These are phyloP conservation scores for Nissolia schottii DNA, from an alignment of 306 rosid species.

Conservation along the genomic window DNA sequence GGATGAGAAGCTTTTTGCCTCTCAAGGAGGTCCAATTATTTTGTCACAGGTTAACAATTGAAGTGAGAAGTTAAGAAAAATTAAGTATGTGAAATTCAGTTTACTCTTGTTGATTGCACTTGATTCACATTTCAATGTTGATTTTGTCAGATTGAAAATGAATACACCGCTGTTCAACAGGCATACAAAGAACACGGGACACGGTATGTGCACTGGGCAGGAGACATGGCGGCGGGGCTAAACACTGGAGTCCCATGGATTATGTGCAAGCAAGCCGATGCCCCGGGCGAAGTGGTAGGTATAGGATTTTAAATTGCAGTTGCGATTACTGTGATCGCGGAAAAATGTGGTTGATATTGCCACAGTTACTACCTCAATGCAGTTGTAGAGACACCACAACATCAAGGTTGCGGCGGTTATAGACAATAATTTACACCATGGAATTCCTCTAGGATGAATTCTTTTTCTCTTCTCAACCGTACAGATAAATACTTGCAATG, in stretches of 20 bases:
- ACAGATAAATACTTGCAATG: constrained; percentile 18
- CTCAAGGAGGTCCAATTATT: constrained; percentile 25
- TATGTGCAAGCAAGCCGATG: constrained; percentile 19
- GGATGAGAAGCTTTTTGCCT: constrained; percentile 1
- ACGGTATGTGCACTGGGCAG: constrained; percentile 3
- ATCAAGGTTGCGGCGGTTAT: no score
- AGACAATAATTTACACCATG: no score
- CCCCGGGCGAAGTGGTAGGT: constrained; percentile 11
- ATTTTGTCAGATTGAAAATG: constrained; percentile 20
- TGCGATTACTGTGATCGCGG: no score
- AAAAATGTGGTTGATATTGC: no score
- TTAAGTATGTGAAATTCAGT: not conserved
- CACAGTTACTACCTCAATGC: no score
- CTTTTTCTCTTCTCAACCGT: not conserved
- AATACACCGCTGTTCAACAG: not conserved
- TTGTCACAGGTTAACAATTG: constrained; percentile 19
- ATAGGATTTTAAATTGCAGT: no score
- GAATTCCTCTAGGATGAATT: not conserved
- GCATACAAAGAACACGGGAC: constrained; percentile 9
- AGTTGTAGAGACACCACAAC: no score
- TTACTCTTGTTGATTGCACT: not conserved
- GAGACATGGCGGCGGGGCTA: constrained; percentile 6
- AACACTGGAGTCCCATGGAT: constrained; percentile 15
- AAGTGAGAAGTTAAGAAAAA: not conserved
- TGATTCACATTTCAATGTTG: not conserved